A percentile compares a stretch with the other conserved stretches of the same genome.
phyloP scores from a whole-genome alignment of 805 yeast species.

The Nakazawaea laoshanensis region DNA sequence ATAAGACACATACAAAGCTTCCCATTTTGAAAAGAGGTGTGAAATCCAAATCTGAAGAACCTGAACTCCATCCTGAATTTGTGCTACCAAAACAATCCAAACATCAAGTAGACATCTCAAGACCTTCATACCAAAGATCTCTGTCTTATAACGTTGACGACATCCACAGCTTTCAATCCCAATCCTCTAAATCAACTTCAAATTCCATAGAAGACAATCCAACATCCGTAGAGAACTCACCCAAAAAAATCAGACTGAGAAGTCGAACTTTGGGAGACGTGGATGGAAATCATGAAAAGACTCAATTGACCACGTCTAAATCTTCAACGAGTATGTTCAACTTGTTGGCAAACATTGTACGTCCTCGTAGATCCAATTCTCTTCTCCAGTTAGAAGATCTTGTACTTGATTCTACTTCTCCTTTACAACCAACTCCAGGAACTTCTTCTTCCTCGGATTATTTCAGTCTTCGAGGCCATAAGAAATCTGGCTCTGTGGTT shows the following conservation, averaged over 20 bases:
- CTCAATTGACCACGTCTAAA: constrained; percentile 7
- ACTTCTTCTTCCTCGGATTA: constrained; percentile 3
- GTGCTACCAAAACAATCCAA: not conserved
- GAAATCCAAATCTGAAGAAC: no score
- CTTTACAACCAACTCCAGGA: not conserved
- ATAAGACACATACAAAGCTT: no score
- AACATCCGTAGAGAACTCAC: constrained; percentile 1
- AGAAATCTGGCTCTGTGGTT: constrained; percentile 6
- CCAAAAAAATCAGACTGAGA: constrained; percentile 17
- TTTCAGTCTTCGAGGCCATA: constrained; percentile 8
- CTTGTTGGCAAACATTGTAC: constrained; percentile 22
- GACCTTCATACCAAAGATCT: constrained; percentile 8
- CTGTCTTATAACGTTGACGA: constrained; percentile 6
- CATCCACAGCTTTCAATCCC: not conserved
- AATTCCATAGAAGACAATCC: not conserved
- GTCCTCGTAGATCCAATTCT: constrained; percentile 8
- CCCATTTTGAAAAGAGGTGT: no score
- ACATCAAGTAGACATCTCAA: not conserved
- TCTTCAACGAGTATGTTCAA: constrained; percentile 16
- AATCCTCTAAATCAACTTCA: not conserved
- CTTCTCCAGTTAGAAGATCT: constrained; percentile 8
- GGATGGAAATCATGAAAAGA: not conserved
- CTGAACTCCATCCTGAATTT: no score
- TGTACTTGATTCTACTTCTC: not conserved
- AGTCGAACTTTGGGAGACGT: constrained; percentile 22